Base-by-base conservation (phyloP, 2,329 filamentous ascomycete species). In the Ophiobolus disseminans region DNA sequence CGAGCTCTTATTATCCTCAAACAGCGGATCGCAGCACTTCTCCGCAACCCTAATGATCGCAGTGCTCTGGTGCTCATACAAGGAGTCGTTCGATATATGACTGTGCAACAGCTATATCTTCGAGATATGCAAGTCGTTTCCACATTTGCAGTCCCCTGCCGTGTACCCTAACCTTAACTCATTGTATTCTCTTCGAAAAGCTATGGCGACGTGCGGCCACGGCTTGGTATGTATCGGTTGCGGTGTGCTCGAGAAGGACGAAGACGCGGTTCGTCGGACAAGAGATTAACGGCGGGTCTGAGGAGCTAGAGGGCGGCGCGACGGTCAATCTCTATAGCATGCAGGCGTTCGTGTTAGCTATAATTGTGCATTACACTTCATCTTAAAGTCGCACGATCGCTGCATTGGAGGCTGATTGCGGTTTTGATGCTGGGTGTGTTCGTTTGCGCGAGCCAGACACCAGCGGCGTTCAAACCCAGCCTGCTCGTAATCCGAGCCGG, bases 201-300 rank as follows among this genome's bases (percentile, higher is more conserved):
- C n/a, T n/a, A n/a, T n/a, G n/a, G n/a, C n/a, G n/a, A n/a, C n/a
- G n/a, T n/a, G n/a, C n/a, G n/a, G n/a, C n/a, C n/a, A n/a, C n/a
- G n/a, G n/a, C n/a, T n/a, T n/a, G n/a, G n/a, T 37, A 11, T 36
- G 19, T 50, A 52, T 48, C 22, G 35, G 44, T 39, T 28, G 42
- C 43, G 43, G 41, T 43, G 46, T 34, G 50, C 46, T 50, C 21
- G 32, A 50, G 45, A 50, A 46, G 50, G 3, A 53, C 34, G 38
- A 49, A 45, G 40, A 41, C 39, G 45, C 48, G 35, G 38, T 50
- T n/a, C 42, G 40, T 54, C 21, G 22, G 40, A 31, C 25, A 28
- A 36, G 40, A 28, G 36, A 45, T 32, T 13, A 41, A 40, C 28
- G 41, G 44, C 36, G 45, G 41, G 49, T 31, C 45, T 44, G 45